A percentile compares a stretch with the other conserved stretches of the same genome.
Evolutionary conservation across 75 land plant genomes (phyloP).

Genomic region (Gnetum montanum): DNA sequence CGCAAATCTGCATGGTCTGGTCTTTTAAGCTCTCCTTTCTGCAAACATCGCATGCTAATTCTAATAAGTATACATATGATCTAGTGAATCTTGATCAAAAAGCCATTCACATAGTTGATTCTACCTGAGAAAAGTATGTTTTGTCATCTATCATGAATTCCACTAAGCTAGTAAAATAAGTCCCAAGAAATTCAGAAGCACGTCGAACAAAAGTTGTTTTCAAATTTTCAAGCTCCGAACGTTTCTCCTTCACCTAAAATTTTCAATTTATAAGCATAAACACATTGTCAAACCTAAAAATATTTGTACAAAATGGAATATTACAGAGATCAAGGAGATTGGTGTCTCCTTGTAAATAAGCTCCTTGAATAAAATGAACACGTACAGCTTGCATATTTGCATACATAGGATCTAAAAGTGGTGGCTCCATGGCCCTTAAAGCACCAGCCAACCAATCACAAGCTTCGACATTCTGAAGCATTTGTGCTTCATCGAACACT

Average conservation of each 20-base stretch:
- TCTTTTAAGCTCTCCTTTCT: constrained; percentile 93
- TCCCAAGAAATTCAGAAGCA: constrained; percentile 90
- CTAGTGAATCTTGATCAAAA: background rate
- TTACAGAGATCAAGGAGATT: background rate
- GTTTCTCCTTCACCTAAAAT: constrained; percentile 93
- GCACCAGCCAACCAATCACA: constrained; percentile 94
- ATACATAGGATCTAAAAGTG: constrained; percentile 78
- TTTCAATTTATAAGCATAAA: no score
- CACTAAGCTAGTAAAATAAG: constrained; percentile 88
- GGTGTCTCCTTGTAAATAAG: no score
- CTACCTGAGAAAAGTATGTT: constrained; percentile 92
- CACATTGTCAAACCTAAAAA: constrained; percentile 3
- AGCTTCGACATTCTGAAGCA: constrained; percentile 89
- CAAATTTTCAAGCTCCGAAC: constrained; percentile 75
- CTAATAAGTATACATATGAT: background rate
- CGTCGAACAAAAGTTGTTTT: constrained; percentile 80
- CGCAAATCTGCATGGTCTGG: constrained; percentile 98
- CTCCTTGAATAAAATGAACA: no score
- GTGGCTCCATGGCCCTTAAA: constrained; percentile 63
- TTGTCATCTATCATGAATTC: constrained; percentile 98
- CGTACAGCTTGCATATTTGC: constrained; percentile 89
- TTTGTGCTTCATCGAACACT: constrained; percentile 82
- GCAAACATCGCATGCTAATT: no score
- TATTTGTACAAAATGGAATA: no score
- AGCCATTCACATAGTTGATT: background rate